Evolutionary conservation across 2,329 filamentous ascomycete genomes (phyloP).

Genomic region (Fusarium denticulatum): DNA sequence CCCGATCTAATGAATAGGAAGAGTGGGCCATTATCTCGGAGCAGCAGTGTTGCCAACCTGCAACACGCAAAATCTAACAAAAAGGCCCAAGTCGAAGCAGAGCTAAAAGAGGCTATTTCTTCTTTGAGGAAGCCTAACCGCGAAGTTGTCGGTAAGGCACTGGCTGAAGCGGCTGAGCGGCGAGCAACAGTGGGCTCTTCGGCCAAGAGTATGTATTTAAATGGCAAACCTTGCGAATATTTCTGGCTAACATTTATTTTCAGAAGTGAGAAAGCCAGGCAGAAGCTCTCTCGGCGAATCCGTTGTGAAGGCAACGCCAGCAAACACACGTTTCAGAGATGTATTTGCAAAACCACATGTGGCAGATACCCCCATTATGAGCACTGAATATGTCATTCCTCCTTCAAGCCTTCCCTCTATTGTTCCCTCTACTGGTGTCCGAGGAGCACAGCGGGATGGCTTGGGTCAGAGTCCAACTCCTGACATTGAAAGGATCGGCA

Average conservation of each 20-base stretch:
- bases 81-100: slow-evolving; percentile 73
- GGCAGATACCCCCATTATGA: slow-evolving; percentile 31
- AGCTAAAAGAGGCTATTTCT: slow-evolving; percentile 78
- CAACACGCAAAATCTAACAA: slow-evolving; percentile 69
- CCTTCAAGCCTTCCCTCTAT: slow-evolving; percentile 52
- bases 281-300: slow-evolving; percentile 51
- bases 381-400: slow-evolving; percentile 47
- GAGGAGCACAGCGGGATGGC: slow-evolving; percentile 45
- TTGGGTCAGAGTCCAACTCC: slow-evolving; percentile 46
- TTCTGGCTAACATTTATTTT: slow-evolving; percentile 43
- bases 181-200: slow-evolving; percentile 60
- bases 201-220: slow-evolving; percentile 57
- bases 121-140: slow-evolving; percentile 81
- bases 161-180: slow-evolving; percentile 74
- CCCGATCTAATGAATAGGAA: slow-evolving; percentile 53
- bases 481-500: slow-evolving; percentile 43
- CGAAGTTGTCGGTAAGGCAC: slow-evolving; percentile 71
- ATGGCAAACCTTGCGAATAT: neutral
- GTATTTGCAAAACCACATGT: slow-evolving; percentile 51
- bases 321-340: slow-evolving; percentile 64
- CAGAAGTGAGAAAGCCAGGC: slow-evolving; percentile 64
- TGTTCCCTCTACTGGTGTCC: slow-evolving; percentile 55
- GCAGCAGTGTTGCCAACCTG: slow-evolving; percentile 60
- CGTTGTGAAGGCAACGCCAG: slow-evolving; percentile 67
- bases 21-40: slow-evolving; percentile 49